Conservation (phyloP, 164 flowering plant genomes). For the Liquidambar formosana region DNA sequence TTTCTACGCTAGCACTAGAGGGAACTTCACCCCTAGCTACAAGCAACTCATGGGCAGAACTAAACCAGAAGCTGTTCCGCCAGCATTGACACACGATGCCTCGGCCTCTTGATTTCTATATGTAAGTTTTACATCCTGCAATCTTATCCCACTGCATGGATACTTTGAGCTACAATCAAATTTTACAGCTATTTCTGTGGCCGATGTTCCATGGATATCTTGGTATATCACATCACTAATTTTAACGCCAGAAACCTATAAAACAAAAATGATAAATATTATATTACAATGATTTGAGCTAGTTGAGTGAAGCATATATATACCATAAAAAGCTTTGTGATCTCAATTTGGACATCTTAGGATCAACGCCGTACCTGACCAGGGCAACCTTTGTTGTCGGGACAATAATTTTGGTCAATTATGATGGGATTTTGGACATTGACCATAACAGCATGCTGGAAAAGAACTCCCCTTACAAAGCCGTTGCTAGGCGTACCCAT, state of each 20-base stretch:
- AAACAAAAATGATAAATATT: background rate
- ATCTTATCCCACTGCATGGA: constrained; percentile 28
- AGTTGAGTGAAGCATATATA: too few species aligned
- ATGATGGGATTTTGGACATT: constrained; percentile 24
- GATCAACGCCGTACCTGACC: constrained; percentile 23
- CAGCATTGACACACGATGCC: constrained; percentile 21
- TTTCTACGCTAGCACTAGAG: too few species aligned
- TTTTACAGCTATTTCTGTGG: too few species aligned
- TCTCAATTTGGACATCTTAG: background rate
- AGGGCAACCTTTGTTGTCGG: too few species aligned
- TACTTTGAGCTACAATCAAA: constrained; percentile 27
- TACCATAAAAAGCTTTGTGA: background rate
- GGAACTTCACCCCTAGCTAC: too few species aligned
- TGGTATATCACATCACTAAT: too few species aligned
- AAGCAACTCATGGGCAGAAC: constrained; percentile 23
- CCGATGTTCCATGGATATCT: too few species aligned
- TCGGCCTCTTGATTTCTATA: constrained; percentile 13
- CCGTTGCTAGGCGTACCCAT: constrained; percentile 35
- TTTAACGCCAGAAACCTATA: too few species aligned
- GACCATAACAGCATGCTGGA: constrained; percentile 24
- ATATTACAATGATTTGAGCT: too few species aligned
- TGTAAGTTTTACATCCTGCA: constrained; percentile 26
- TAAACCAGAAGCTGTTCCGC: constrained; percentile 19
- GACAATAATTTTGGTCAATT: too few species aligned
- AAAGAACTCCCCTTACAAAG: constrained; percentile 27